Evolutionary conservation across 2,329 filamentous ascomycete species (phyloP).

Genomic region (Blumeria graminis): DNA sequence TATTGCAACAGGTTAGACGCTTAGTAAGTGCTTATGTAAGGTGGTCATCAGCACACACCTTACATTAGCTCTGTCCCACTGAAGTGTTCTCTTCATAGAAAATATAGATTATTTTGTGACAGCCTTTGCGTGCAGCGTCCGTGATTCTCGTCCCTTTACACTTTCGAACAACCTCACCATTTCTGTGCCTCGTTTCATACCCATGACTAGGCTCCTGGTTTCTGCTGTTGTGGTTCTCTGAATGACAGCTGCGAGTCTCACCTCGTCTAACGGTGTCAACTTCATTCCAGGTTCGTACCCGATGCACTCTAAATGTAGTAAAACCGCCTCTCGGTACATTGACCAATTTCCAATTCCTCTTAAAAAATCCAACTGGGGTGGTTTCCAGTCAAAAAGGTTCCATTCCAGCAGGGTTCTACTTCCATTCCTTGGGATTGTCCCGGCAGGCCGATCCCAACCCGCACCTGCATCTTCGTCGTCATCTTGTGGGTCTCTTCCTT

Average conservation of each 20-base stretch:
- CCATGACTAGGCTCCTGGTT: neutral
- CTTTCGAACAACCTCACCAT: neutral
- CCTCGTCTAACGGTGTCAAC: neutral
- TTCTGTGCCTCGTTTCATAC: neutral
- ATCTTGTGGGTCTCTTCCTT: neutral
- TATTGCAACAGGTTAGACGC: too few relatives aligned
- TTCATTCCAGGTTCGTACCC: neutral
- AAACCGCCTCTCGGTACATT: neutral
- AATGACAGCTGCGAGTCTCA: neutral
- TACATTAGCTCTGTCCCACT: too few relatives aligned
- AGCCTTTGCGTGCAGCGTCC: too few relatives aligned
- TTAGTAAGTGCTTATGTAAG: too few relatives aligned
- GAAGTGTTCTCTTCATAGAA: too few relatives aligned
- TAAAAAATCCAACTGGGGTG: neutral
- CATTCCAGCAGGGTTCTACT: neutral
- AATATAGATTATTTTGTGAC: too few relatives aligned
- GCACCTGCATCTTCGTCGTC: neutral
- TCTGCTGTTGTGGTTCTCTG: neutral
- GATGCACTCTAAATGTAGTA: neutral
- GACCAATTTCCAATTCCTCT: neutral
- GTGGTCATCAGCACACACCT: too few relatives aligned
- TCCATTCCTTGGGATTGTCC: neutral
- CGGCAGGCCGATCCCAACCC: neutral
- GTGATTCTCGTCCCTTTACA: too few relatives aligned
- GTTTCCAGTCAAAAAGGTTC: neutral